Base-by-base conservation (phyloP, 2,329 filamentous ascomycete genomes). In the Zymoseptoria ardabiliae region DNA sequence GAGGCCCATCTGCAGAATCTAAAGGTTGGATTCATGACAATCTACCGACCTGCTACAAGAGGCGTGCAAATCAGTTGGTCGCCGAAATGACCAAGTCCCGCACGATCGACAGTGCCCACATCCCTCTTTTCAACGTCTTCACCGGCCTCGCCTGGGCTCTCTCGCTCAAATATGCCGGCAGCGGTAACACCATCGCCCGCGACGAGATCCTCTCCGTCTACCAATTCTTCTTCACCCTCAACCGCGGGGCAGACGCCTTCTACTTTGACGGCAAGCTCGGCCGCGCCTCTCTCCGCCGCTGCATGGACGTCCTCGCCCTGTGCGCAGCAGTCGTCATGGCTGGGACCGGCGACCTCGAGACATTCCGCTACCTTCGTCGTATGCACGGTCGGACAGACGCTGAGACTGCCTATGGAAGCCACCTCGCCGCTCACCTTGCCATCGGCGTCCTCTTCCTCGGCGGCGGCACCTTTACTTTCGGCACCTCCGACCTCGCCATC, bases 91-190 rank as follows among this genome's bases (percentile, higher is more conserved):
- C 55, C 13, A 58, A 56, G 9, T 68, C 66, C 48, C 63, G 63
- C 8, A 59, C 67, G 17, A 79, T 97, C 53, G 86, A 84, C 58
- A 96, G 89, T 60, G 86, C 88, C 53, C 91, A 97, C 64, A 84
- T 99, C 71, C 89, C 94, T 0, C 92, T 97, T 70, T 96, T 91
- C 77, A 93, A 95, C 67, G 96, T 97, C 59, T 72, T 97, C 45
- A 88, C 91, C 0, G 94, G 94, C 0, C 81, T 97, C 7, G 93
- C 94, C 66, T 95, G 94, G 76, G 86, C 75, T 35, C 67, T 81
- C 2, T 73, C 75, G 22, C 69, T 81, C 50, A 77, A 73, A 57
- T 75, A 78, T 63, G 77, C 77, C 17, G 78, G 79, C 20, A 79
- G 73, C 49, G 78, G 76, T 17, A 85, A 90, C 57, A 70, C 77